Conservation (phyloP, 2,329 filamentous ascomycete species). For the Xenoacremonium recifei region DNA sequence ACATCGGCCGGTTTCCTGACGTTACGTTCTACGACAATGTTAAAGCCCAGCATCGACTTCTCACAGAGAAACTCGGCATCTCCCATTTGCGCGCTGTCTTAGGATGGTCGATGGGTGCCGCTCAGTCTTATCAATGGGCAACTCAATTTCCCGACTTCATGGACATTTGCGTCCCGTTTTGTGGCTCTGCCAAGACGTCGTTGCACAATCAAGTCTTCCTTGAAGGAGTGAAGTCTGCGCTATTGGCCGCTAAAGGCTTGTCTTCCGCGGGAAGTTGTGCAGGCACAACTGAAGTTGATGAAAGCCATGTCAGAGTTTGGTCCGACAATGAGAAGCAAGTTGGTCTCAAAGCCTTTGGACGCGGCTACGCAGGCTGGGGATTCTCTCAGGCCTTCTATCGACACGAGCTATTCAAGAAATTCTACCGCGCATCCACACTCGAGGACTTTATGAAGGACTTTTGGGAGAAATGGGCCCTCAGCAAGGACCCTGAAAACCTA, state of each 20-base stretch:
- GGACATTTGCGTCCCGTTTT: conserved; percentile 45
- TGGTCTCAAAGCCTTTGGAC: conserved; percentile 66
- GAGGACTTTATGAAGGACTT: conserved; percentile 74
- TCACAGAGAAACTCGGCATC: conserved; percentile 42
- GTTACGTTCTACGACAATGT: conserved; percentile 51
- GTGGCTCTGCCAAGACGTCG: conserved; percentile 48
- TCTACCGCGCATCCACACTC: conserved; percentile 63
- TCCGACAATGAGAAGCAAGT: conserved; percentile 40
- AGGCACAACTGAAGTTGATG: conserved; percentile 23
- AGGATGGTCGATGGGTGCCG: conserved; percentile 58
- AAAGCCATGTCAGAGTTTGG: conserved; percentile 23
- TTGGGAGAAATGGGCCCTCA: conserved; percentile 73
- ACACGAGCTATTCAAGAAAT: conserved; percentile 63
- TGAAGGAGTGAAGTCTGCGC: conserved; percentile 49
- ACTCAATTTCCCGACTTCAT: conserved; percentile 49
- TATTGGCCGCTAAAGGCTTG: conserved; percentile 38
- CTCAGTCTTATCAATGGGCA: conserved; percentile 52
- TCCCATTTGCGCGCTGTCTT: conserved; percentile 44
- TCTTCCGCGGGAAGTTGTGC: conserved; percentile 50
- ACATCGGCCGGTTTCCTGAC: conserved; percentile 39
- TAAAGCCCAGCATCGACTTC: conserved; percentile 43
- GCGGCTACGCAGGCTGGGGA: conserved; percentile 79
- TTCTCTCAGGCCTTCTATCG: conserved; percentile 79
- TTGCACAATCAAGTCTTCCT: conserved; percentile 54
- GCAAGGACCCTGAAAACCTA: conserved; percentile 74